Evolutionary conservation across 139 green algal genomes (phyloP).

Genomic region (Edaphochlamys debaryana): DNA sequence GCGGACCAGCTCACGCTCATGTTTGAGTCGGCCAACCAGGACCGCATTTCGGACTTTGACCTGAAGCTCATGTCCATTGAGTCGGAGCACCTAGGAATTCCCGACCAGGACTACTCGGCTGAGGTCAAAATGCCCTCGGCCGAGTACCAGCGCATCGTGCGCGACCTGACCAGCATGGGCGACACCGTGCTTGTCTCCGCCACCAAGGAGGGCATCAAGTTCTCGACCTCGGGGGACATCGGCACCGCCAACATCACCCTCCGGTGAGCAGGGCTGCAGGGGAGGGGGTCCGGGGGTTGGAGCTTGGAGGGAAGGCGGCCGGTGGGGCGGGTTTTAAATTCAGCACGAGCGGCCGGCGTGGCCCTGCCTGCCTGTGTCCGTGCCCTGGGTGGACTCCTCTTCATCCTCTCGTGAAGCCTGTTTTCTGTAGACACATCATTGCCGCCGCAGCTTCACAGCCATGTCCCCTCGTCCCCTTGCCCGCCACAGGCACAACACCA

Average conservation of each 20-base stretch:
- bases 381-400: too few species aligned
- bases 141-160: slow-evolving; percentile 95
- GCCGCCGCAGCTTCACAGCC: too few species aligned
- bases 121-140: slow-evolving; percentile 68
- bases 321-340: too few species aligned
- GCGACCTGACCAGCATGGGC: slow-evolving; percentile 80
- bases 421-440: too few species aligned
- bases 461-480: too few species aligned
- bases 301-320: too few species aligned
- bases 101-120: slow-evolving; percentile 92
- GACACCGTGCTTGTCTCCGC: slow-evolving; percentile 92
- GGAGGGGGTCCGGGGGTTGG: not conserved
- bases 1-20: slow-evolving; percentile 95
- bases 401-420: too few species aligned
- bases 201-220: slow-evolving; percentile 99
- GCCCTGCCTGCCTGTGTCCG: too few species aligned
- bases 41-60: slow-evolving; percentile 90
- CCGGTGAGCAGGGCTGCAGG: slow-evolving; percentile 22
- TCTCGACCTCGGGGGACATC: slow-evolving; percentile 95
- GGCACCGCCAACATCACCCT: slow-evolving; percentile 95
- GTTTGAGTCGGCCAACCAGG: slow-evolving; percentile 87
- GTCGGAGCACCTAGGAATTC: slow-evolving; percentile 97
- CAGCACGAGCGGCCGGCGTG: too few species aligned
- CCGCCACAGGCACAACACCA: slow-evolving; percentile 50
- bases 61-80: slow-evolving; percentile 99